These are phyloP conservation scores for Stromatinia cepivora DNA, from an alignment of 2,329 filamentous ascomycete genomes.

Conservation along the genomic window DNA sequence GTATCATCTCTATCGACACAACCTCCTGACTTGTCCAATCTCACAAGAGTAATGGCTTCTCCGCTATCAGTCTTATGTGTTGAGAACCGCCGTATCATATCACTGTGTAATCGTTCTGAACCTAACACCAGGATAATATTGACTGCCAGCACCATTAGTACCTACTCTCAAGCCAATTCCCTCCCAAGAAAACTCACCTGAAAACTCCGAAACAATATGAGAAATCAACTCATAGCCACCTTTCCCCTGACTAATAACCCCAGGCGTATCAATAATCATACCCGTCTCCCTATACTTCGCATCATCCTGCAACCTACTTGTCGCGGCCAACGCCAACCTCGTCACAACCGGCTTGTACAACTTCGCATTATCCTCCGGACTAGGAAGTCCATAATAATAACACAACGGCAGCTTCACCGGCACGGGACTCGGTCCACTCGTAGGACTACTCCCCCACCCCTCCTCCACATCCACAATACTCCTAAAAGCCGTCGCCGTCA, in stretches of 20 bases:
- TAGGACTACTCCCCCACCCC: constrained; percentile 87
- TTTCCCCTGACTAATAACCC: constrained; percentile 64
- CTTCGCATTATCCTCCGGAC: constrained; percentile 68
- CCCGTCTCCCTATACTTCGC: constrained; percentile 69
- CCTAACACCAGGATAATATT: constrained; percentile 82
- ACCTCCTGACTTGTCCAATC: constrained; percentile 81
- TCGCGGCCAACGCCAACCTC: constrained; percentile 75
- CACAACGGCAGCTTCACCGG: constrained; percentile 91
- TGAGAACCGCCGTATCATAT: constrained; percentile 70
- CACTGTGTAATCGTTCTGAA: constrained; percentile 71
- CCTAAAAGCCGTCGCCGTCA: constrained; percentile 84
- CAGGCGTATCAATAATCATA: constrained; percentile 82
- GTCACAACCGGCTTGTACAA: constrained; percentile 75
- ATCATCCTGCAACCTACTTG: constrained; percentile 76
- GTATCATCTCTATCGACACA: constrained; percentile 72
- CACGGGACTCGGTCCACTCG: constrained; percentile 82
- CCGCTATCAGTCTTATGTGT: constrained; percentile 56
- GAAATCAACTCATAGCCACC: constrained; percentile 73
- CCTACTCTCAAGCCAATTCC: neutral
- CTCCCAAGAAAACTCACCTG: constrained; percentile 47
- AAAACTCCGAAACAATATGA: constrained; percentile 72
- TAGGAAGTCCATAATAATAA: constrained; percentile 79
- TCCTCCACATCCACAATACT: constrained; percentile 86
- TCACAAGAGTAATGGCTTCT: constrained; percentile 72
- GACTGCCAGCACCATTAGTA: constrained; percentile 46